Conservation (phyloP, 495 filamentous ascomycete genomes). For the Hypoxylon cercidicola region DNA sequence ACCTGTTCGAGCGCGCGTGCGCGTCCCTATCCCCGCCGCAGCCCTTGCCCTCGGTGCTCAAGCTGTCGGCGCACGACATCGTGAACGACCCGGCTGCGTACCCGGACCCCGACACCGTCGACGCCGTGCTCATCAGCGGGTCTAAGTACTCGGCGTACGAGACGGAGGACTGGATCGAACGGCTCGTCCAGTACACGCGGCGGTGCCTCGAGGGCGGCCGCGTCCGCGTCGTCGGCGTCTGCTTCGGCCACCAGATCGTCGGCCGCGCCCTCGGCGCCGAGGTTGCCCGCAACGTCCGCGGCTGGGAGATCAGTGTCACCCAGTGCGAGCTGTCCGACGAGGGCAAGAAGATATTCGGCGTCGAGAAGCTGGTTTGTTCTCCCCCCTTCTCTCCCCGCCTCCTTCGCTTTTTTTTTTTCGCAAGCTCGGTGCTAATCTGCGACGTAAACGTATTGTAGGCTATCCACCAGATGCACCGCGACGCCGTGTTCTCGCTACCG, state of each 20-base stretch:
- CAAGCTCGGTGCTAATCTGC: constrained; percentile 7
- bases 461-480: constrained; percentile 91
- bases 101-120: constrained; percentile 75
- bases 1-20: constrained; percentile 64
- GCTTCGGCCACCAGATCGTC: constrained; percentile 86
- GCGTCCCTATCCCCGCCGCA: constrained; percentile 44
- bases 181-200: constrained; percentile 76
- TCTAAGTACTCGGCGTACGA: constrained; percentile 68
- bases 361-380: constrained; percentile 70
- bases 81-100: constrained; percentile 67
- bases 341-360: constrained; percentile 78
- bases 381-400: constrained; percentile 21
- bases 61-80: constrained; percentile 74
- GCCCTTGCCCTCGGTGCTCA: constrained; percentile 54
- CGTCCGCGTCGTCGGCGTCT: constrained; percentile 80
- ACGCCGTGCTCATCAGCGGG: constrained; percentile 85
- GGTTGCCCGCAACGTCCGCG: constrained; percentile 71
- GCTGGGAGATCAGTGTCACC: constrained; percentile 85
- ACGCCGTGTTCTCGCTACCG: constrained; percentile 76
- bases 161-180: constrained; percentile 77
- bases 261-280: constrained; percentile 76
- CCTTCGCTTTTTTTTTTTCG: too few species aligned
- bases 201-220: constrained; percentile 59
- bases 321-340: constrained; percentile 73
- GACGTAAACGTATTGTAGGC: constrained; percentile 57